A percentile compares a stretch with the other conserved stretches of the same genome.
These are phyloP conservation scores for Aspergillus glaucus DNA, from an alignment of 2,329 filamentous ascomycete species.

Conservation along the genomic window DNA sequence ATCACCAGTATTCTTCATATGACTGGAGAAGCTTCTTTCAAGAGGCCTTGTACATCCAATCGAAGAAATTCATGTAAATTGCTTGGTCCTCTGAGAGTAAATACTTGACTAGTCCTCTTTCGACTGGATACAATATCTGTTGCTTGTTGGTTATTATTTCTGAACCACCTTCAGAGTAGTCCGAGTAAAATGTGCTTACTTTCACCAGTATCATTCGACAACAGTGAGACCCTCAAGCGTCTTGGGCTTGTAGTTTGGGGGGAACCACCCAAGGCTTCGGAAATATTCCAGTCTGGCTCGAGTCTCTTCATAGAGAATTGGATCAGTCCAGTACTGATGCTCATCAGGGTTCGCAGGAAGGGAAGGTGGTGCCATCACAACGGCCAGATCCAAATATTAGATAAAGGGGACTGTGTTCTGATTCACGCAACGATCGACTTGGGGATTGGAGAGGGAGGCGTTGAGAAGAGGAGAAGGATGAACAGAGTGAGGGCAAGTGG, in stretches of 20 bases:
- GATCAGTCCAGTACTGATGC: slow-evolving; percentile 18
- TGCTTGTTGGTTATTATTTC: background rate
- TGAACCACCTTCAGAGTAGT: background rate
- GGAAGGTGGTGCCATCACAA: slow-evolving; percentile 4
- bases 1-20: slow-evolving; percentile 12
- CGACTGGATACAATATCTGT: slow-evolving; percentile 11
- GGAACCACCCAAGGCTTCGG: slow-evolving; percentile 16
- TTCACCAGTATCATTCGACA: background rate
- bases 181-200: background rate
- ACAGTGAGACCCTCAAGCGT: background rate
- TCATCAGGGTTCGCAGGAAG: background rate
- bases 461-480: background rate
- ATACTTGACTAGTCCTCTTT: slow-evolving; percentile 12
- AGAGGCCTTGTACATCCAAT: slow-evolving; percentile 12
- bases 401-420: background rate
- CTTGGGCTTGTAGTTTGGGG: slow-evolving; percentile 20
- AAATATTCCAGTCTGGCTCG: slow-evolving; percentile 19
- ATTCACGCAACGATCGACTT: background rate
- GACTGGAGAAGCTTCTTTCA: slow-evolving; percentile 8
- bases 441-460: background rate
- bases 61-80: slow-evolving; percentile 15
- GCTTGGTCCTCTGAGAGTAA: slow-evolving; percentile 9
- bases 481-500: background rate
- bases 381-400: background rate
- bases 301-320: slow-evolving; percentile 21